These are phyloP conservation scores for Holtermannia corniformis DNA, from an alignment of 768 basidiomycete genomes.

Conservation along the genomic window DNA sequence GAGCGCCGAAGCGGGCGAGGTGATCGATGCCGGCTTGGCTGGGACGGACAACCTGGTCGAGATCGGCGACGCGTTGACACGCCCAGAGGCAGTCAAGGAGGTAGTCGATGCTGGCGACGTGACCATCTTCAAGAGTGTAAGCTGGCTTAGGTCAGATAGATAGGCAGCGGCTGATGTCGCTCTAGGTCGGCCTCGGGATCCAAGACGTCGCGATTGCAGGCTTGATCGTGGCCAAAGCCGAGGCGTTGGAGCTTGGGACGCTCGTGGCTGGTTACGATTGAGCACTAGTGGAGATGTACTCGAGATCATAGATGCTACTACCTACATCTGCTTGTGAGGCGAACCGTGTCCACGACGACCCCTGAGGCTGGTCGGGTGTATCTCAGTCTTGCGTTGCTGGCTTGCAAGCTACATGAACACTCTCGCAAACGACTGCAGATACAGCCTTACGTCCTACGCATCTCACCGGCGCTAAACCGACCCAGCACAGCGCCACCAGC, in stretches of 20 bases:
- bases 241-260: conserved; percentile 50
- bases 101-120: conserved; percentile 46
- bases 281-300: too few species aligned
- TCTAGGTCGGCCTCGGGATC: conserved; percentile 56
- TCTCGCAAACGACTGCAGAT: too few species aligned
- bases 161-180: background rate
- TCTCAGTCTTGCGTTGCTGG: too few species aligned
- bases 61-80: conserved; percentile 55
- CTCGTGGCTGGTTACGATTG: conserved; percentile 48
- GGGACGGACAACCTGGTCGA: conserved; percentile 49
- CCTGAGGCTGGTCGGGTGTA: too few species aligned
- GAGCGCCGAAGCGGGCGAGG: conserved; percentile 67
- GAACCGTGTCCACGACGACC: too few species aligned
- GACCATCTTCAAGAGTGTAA: conserved; percentile 76
- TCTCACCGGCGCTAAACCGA: too few species aligned
- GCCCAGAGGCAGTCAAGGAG: conserved; percentile 1
- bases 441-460: too few species aligned
- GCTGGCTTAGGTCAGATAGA: background rate
- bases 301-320: too few species aligned
- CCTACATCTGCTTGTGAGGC: too few species aligned
- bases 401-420: too few species aligned
- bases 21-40: conserved; percentile 51
- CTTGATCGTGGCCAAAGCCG: conserved; percentile 57
- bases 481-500: too few species aligned
- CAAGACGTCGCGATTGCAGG: conserved; percentile 77